Evolutionary conservation across 176 grass and related monocot species (phyloP).

Genomic region (Carex pumila): DNA sequence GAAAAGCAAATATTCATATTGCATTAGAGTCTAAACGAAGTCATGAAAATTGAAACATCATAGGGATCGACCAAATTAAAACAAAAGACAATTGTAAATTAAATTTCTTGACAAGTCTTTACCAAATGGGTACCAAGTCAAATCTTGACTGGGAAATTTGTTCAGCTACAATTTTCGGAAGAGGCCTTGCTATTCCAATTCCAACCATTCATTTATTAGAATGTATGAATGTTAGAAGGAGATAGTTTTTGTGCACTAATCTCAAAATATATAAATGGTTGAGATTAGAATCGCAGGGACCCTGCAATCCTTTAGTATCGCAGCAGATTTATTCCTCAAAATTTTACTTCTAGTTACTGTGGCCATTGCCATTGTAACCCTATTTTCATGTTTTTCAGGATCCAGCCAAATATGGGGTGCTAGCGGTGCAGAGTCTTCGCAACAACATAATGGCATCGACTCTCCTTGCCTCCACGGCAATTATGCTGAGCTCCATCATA

Average conservation of each 20-base stretch:
- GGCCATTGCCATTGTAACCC: not conserved
- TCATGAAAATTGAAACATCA: no score
- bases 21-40: no score
- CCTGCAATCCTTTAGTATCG: no score
- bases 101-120: not conserved
- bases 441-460: conserved; percentile 69
- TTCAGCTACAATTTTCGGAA: not conserved
- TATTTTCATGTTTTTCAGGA: not conserved
- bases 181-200: no score
- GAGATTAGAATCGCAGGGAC: no score
- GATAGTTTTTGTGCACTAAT: no score
- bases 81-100: no score
- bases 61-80: no score
- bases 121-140: not conserved
- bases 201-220: no score
- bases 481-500: conserved; percentile 51
- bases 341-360: not conserved
- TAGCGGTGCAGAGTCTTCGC: conserved; percentile 45
- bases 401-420: conserved; percentile 25
- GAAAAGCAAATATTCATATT: not conserved
- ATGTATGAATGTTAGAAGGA: no score
- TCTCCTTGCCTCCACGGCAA: conserved; percentile 47
- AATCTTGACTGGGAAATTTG: not conserved
- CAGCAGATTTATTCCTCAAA: no score
- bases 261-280: no score